Percentiles rank a stretch among this genome's conserved stretches.
phyloP scores from a whole-genome alignment of 2,329 filamentous ascomycete genomes.

The Nannizziopsis arthrosporioides region DNA sequence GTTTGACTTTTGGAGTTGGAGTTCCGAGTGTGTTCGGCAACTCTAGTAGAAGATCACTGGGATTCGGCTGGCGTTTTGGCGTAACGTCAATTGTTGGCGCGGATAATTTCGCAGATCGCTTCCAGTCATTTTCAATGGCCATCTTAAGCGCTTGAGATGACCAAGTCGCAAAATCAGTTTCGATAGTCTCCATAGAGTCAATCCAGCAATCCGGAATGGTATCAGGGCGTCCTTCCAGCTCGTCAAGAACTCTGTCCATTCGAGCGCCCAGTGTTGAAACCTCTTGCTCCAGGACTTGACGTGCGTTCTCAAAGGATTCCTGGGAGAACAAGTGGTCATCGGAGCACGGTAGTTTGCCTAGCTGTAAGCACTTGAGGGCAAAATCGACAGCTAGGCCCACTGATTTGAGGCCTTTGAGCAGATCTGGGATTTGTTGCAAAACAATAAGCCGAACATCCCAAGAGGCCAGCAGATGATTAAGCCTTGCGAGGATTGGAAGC shows the following conservation, averaged over 20 bases:
- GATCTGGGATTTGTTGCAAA: slow-evolving; percentile 58
- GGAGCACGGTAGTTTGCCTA: slow-evolving; percentile 19
- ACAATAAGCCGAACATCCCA: slow-evolving; percentile 72
- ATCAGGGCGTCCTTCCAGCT: slow-evolving; percentile 70
- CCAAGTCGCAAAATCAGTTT: slow-evolving; percentile 71
- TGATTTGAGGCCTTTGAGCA: slow-evolving; percentile 51
- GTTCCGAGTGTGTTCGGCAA: no score
- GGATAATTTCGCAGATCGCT: slow-evolving; percentile 9
- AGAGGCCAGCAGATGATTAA: slow-evolving; percentile 59
- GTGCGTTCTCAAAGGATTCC: slow-evolving; percentile 32
- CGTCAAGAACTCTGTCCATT: slow-evolving; percentile 77
- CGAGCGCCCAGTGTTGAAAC: slow-evolving; percentile 58
- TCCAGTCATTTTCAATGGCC: slow-evolving; percentile 55
- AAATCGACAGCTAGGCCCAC: slow-evolving; percentile 26
- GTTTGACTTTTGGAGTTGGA: no score
- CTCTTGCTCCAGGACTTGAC: slow-evolving; percentile 52
- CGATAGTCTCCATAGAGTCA: slow-evolving; percentile 68
- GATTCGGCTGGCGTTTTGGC: neutral
- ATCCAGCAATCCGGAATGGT: slow-evolving; percentile 80
- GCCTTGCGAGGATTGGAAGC: slow-evolving; percentile 63
- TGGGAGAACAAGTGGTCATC: slow-evolving; percentile 23
- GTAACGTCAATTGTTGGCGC: neutral
- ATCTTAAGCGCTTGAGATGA: slow-evolving; percentile 62
- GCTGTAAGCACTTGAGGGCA: slow-evolving; percentile 24
- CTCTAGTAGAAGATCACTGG: neutral